Evolutionary conservation across 1,284 basidiomycete species (phyloP), one percentile per base, ranked within the genome.

Genomic region (Microbotryum scabiosae): DNA sequence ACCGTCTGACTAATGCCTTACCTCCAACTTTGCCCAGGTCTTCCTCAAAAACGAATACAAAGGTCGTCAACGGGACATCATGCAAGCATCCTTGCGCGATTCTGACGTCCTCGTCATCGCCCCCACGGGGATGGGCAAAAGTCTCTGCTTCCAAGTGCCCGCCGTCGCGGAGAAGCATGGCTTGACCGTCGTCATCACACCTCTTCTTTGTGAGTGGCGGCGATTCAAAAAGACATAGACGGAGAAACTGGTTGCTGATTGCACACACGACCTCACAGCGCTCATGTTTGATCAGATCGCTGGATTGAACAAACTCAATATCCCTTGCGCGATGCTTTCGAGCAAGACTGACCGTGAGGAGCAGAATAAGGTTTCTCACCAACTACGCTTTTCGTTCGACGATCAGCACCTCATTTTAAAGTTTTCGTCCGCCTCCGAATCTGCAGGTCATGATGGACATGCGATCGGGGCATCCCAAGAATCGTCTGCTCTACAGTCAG

Each of bases 61-160:
- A 71, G 87, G 86, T 26, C 84, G 86, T 62, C 89, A 91, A 75
- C 79, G 82, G 61, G 83, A 86, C 56, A 85, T 90, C 30, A 81
- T 90, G 20, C 79, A 83, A 57, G 83, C 84, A 6, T 86, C 85
- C 1, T 76, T 85, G 30, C 72, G 75, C 65, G 86, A 85, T 79
- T 68, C 75, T 20, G 87, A 90, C 75, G 82, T 90, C 7, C 80
- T 90, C n/a, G 57, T 91, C 6, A 80, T 91, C 3, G 89, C 89
- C 9, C 88, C 90, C 0, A 92, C 89, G 2, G 89, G 90, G 3
- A 85, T 90, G 81, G 89, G 89, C 30, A 92, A 92, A 85, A 87
- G 88, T 66, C 71, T 92, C 5, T 93, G 89, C 74, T 93, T 91
- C 70, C 90, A 92, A 75, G 78, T 91, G 12, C 89, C 90, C 30